Evolutionary conservation across 495 filamentous ascomycete species (phyloP), one percentile per base, ranked within the genome.

Genomic region (Peziza echinospora): DNA sequence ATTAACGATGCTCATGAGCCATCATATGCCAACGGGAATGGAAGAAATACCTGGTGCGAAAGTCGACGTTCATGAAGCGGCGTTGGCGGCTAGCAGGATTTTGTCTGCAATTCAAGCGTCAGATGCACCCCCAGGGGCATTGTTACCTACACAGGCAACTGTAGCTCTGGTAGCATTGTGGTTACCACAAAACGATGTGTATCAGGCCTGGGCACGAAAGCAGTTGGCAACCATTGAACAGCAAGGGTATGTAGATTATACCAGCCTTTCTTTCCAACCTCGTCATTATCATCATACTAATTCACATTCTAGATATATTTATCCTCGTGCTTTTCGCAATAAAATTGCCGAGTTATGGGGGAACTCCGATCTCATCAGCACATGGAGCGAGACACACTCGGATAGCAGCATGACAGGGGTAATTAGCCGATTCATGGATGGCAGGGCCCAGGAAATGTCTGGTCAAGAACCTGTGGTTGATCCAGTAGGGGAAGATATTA

Each of bases 231-330:
- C 71, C 47, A 67, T 93, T 47, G 89, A 97, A 62, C 66, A 71
- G 49, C 65, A 76, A 57, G 89, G 89, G 89, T 94, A 62, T 66
- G 84, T 70, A n/a, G n/a, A n/a, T n/a, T n/a, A n/a, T n/a, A n/a
- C n/a, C n/a, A n/a, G n/a, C n/a, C n/a, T n/a, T n/a, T n/a, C n/a
- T n/a, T n/a, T n/a, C n/a, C n/a, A n/a, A n/a, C n/a, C n/a, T n/a
- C n/a, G n/a, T n/a, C n/a, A n/a, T n/a, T n/a, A 0, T 37, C 13
- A 37, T 37, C 13, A 37, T 37, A 3, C 30, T 17, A 11, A 13
- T 17, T 37, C 13, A 37, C 30, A 37, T 37, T 37, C 30, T 37
- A 37, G 30, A 17, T 37, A 37, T 37, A 37, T 37, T 37, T 37
- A 5, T 5, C 30, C 30, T 11, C 30, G 30, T 37, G 3, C 19